phyloP scores from a whole-genome alignment of 805 yeast species.

The Candida quercuum region DNA sequence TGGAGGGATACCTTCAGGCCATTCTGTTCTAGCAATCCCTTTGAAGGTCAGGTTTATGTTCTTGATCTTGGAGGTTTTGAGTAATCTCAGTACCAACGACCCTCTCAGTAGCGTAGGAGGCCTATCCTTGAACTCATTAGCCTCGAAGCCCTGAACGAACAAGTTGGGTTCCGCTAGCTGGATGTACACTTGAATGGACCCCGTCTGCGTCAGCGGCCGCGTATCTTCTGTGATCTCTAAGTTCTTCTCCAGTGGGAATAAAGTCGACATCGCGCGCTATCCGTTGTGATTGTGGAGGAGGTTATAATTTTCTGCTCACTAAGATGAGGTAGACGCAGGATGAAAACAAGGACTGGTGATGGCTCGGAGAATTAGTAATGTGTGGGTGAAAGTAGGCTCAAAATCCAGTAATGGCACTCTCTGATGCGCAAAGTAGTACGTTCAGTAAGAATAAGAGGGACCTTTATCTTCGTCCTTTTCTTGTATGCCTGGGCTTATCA shows the following conservation, averaged over 20 bases:
- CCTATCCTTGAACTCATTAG: constrained; percentile 53
- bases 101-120: constrained; percentile 85
- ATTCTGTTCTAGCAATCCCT: constrained; percentile 76
- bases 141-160: constrained; percentile 77
- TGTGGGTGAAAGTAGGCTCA: too few relatives aligned
- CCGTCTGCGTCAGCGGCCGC: constrained; percentile 52
- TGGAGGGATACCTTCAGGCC: constrained; percentile 99
- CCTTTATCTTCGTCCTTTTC: too few relatives aligned
- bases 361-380: too few relatives aligned
- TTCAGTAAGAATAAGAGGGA: too few relatives aligned
- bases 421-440: too few relatives aligned
- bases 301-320: too few relatives aligned
- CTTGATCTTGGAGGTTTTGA: constrained; percentile 70
- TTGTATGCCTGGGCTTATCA: too few relatives aligned
- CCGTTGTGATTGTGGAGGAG: too few relatives aligned
- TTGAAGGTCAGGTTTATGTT: constrained; percentile 53
- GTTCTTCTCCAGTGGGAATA: constrained; percentile 48
- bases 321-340: too few relatives aligned
- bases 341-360: too few relatives aligned
- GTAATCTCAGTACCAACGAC: constrained; percentile 59
- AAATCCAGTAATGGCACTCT: too few relatives aligned
- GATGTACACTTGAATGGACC: constrained; percentile 64
- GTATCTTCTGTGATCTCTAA: constrained; percentile 35
- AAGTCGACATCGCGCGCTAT: constrained; percentile 36
- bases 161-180: constrained; percentile 76